Evolutionary conservation across 345 rosid species (phyloP), one percentile per base, ranked within the genome.

Genomic region (Salix purpurea): DNA sequence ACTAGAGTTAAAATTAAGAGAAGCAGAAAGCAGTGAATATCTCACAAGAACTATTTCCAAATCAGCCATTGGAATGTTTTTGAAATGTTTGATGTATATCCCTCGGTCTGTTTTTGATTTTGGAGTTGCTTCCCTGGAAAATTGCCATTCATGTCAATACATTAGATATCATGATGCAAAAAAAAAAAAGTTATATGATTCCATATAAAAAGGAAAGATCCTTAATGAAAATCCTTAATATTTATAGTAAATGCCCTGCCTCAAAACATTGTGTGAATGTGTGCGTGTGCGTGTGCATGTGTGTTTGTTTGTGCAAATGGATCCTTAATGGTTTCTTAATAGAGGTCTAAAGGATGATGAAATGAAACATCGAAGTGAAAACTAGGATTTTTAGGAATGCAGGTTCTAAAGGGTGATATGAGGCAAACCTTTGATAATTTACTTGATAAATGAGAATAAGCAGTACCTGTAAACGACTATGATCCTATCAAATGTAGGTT

Each of bases 41-140:
- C 91, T 89, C 85, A 96, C 99, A 75, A 96, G 99, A 78, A 96
- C 99, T 77, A 96, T 92, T 80, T 96, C 99, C 94, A 92, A 76
- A 86, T 96, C 99, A 28, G 99, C 99, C 99, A 96, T 96, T 62
- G 99, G 99, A 73, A 96, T 96, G 81, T 91, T 92, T 82, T 89
- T 96, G 90, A 96, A 96, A 91, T 96, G 99, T 79, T 96, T 96
- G 69, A 93, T 93, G 69, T 82, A 87, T 73, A 96, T 76, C 82
- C 94, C 96, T 48, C 95, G 88, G 40, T 92, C 99, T 66, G 12
- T 36, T 62, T 92, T 84, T 50, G 73, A 32, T 71, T 84, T 85
- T 67, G 89, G 65, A 74, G 98, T 84, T 74, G 92, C 92, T 81
- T 70, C 75, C 90, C 99, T 93, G 89, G 23, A 71, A 60, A 74